Evolutionary conservation across 176 grass and related monocot genomes (phyloP), one percentile per base, ranked within the genome.

Genomic region (Sorghum bicolor): DNA sequence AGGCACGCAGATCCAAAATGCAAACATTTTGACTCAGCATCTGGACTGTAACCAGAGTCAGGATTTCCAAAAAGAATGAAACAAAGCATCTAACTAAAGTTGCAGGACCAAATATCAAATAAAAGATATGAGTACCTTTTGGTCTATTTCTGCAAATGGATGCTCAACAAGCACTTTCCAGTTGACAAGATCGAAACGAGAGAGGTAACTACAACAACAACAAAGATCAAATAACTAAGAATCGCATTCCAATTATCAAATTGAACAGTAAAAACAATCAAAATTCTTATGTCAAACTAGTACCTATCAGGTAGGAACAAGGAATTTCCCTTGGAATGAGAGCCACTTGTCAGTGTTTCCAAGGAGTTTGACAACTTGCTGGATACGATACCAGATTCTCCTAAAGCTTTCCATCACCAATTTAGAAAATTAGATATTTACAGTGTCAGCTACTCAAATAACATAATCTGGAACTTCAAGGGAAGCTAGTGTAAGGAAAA

Each of bases 1-100:
- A 88, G 76, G 83, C 33, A 76, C 72, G 91, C 90, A 95, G 70
- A 90, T 98, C 93, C 83, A 92, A 85, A 80, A 93, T 85, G 76
- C 22, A 69, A 74, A 86, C 89, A 82, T 79, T 83, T 86, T 82
- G 88, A 83, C 82, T 95, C 90, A 90, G 84, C 77, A 98, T 95
- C 96, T 98, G 96, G 93, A 98, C 96, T 95, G 96, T 98, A 90
- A 95, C 90, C 87, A 98, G 83, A 91, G 96, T 98, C 93, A 95
- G 93, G 87, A 73, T 86, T 92, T 72, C 84, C 79, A 83, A 81
- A 82, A 88, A 13, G 13, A 81, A 82, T 61, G 36, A 70, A 81
- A 28, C 37, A 28, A 77, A 82, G 52, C 36, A 74, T 76, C 65
- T 45, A 13, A 70, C 38, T 45, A 28, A 75, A 79, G 61, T 69